Percentiles rank a stretch among this genome's conserved stretches.
phyloP scores from a whole-genome alignment of 352 stramenopile species.

The Pythium biforme region DNA sequence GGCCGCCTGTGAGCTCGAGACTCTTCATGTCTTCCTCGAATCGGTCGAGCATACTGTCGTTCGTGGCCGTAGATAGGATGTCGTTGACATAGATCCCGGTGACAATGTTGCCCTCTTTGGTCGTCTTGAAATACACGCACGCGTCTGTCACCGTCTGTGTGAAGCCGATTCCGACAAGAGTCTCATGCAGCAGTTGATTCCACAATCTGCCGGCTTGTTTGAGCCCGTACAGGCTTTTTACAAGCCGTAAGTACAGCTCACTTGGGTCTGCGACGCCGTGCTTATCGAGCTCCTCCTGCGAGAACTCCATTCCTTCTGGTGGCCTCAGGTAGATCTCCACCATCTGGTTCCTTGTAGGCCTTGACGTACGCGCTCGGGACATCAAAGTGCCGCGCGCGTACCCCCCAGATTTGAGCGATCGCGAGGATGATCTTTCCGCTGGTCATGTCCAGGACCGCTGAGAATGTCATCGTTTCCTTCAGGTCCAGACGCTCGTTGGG shows the following conservation, averaged over 20 bases:
- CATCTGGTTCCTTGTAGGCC: conserved; percentile 16
- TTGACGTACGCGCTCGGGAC: conserved; percentile 39
- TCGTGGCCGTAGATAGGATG: conserved; percentile 25
- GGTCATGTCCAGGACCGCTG: conserved; percentile 31
- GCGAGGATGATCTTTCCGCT: conserved; percentile 25
- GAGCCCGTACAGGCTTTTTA: too few relatives aligned
- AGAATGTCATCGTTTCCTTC: conserved; percentile 17
- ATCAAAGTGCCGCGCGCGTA: conserved; percentile 30
- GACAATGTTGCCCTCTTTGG: neutral
- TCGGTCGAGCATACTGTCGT: conserved; percentile 6
- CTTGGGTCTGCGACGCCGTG: conserved; percentile 10
- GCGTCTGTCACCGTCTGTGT: conserved; percentile 26
- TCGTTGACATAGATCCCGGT: conserved; percentile 33
- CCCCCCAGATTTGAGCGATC: conserved; percentile 17
- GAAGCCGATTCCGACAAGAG: conserved; percentile 19
- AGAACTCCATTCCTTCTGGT: conserved; percentile 24
- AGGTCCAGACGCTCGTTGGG: too few relatives aligned
- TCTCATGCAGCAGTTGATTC: conserved; percentile 27
- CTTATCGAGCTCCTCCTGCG: conserved; percentile 6
- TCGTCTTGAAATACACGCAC: conserved; percentile 27
- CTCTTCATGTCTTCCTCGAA: conserved; percentile 19
- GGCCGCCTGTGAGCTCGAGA: conserved; percentile 29
- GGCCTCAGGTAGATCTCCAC: conserved; percentile 29
- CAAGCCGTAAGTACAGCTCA: conserved; percentile 24
- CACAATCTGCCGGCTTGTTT: too few relatives aligned